Conservation (phyloP, 306 rosid species). For the Dalbergia cultrata region DNA sequence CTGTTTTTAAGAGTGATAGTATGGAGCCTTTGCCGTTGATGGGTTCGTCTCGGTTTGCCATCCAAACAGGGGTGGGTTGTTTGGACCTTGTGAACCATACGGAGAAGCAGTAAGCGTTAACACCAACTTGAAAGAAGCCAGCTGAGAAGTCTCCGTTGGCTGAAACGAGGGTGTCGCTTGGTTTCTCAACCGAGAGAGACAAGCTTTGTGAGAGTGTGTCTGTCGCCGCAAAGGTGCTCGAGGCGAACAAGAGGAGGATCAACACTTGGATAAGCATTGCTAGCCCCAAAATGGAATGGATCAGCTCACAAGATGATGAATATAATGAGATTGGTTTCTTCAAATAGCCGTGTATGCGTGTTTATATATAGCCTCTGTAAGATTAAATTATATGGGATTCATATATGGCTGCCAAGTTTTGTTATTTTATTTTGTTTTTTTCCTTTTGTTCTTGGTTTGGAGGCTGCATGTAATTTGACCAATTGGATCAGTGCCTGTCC, state of each 20-base stretch:
- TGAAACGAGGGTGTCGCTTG: constrained; percentile 49
- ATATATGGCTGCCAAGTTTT: too few relatives aligned
- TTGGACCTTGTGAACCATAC: constrained; percentile 53
- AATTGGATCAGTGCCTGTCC: too few relatives aligned
- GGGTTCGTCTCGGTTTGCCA: constrained; percentile 63
- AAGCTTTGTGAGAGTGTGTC: constrained; percentile 49
- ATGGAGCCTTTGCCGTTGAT: constrained; percentile 60
- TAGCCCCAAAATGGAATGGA: background rate
- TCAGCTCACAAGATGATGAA: background rate
- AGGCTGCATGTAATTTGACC: too few relatives aligned
- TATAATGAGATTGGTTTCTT: background rate
- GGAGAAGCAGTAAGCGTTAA: constrained; percentile 68
- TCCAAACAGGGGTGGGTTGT: constrained; percentile 61
- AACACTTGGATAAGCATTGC: constrained; percentile 44
- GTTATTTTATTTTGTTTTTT: too few relatives aligned
- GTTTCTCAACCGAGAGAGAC: constrained; percentile 57
- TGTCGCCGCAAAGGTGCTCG: constrained; percentile 42
- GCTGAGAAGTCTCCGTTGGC: constrained; percentile 58
- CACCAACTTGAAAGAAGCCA: constrained; percentile 58
- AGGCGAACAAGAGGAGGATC: constrained; percentile 9
- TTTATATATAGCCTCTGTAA: background rate
- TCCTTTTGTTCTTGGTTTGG: too few relatives aligned
- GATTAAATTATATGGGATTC: too few relatives aligned
- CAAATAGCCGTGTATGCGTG: background rate
- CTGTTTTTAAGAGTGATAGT: constrained; percentile 50